phyloP scores from a whole-genome alignment of 192 early-diverging fungal genomes.

The Phlyctochytrium arcticum region DNA sequence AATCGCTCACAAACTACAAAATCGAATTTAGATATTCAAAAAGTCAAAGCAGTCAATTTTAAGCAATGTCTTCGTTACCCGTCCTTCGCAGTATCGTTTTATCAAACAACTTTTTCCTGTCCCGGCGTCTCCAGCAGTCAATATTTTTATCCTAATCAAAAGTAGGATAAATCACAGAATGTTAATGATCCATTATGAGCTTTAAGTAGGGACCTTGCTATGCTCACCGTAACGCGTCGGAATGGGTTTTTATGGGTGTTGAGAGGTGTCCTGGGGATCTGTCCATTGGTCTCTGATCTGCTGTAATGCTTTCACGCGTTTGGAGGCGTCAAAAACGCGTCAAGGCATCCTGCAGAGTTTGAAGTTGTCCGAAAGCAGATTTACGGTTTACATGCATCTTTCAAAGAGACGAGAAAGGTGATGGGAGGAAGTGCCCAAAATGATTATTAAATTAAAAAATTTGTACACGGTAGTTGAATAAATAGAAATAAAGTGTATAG shows the following conservation, averaged over 20 bases:
- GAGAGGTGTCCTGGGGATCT: constrained; percentile 29
- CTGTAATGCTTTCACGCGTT: not conserved
- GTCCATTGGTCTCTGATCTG: constrained; percentile 20
- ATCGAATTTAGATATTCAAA: not conserved
- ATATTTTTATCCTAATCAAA: constrained; percentile 39
- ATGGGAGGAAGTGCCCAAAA: too few relatives aligned
- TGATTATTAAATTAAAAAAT: too few relatives aligned
- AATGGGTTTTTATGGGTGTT: constrained; percentile 8
- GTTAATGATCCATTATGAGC: not conserved
- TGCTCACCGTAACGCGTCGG: constrained; percentile 15
- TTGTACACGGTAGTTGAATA: too few relatives aligned
- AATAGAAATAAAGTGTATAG: too few relatives aligned
- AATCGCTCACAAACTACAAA: constrained; percentile 47
- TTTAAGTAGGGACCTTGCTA: not conserved
- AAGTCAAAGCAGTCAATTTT: not conserved
- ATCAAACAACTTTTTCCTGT: constrained; percentile 56
- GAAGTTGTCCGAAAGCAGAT: too few relatives aligned
- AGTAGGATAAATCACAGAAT: not conserved
- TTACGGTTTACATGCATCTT: too few relatives aligned
- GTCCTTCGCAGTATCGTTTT: constrained; percentile 52
- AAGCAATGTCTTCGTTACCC: constrained; percentile 23
- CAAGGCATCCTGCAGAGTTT: too few relatives aligned
- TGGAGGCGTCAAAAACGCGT: too few relatives aligned
- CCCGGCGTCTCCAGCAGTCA: constrained; percentile 45
- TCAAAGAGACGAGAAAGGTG: too few relatives aligned